These are phyloP conservation scores for Aspergillus affinis DNA, from an alignment of 495 filamentous ascomycete species.

Conservation along the genomic window DNA sequence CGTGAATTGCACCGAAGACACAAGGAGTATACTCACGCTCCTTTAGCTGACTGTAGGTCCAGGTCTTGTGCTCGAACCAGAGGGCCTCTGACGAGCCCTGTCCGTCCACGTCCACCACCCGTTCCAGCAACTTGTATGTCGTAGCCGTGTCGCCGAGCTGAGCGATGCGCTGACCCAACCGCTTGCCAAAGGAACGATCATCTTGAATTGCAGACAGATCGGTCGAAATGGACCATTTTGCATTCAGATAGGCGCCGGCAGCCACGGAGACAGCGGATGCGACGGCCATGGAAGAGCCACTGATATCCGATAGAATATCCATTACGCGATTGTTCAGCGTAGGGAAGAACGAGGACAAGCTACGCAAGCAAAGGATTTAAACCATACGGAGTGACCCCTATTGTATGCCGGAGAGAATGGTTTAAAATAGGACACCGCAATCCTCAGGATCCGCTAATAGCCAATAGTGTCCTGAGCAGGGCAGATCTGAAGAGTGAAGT, in stretches of 20 bases:
- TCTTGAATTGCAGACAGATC: constrained; percentile 37
- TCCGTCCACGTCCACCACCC: constrained; percentile 39
- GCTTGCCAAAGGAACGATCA: constrained; percentile 34
- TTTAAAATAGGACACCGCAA: background rate
- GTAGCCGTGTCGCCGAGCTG: constrained; percentile 45
- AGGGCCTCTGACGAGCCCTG: constrained; percentile 38
- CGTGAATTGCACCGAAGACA: no score
- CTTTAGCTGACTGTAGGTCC: constrained; percentile 51
- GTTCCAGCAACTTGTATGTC: constrained; percentile 45
- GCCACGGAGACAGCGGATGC: constrained; percentile 42
- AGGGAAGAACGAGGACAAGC: background rate
- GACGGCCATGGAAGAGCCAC: constrained; percentile 33
- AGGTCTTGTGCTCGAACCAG: constrained; percentile 53
- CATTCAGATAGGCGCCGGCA: constrained; percentile 50
- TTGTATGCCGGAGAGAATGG: background rate
- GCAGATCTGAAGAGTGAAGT: background rate
- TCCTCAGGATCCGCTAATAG: background rate
- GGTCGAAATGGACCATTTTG: constrained; percentile 44
- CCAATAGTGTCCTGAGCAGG: background rate
- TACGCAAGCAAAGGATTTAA: no score
- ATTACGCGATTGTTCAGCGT: constrained; percentile 16
- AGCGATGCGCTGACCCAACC: constrained; percentile 38
- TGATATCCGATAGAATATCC: constrained; percentile 39
- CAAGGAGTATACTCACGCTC: constrained; percentile 33
- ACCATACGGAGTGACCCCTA: background rate